phyloP scores from a whole-genome alignment of 441 rosid species.

The Biscutella auriculata region DNA sequence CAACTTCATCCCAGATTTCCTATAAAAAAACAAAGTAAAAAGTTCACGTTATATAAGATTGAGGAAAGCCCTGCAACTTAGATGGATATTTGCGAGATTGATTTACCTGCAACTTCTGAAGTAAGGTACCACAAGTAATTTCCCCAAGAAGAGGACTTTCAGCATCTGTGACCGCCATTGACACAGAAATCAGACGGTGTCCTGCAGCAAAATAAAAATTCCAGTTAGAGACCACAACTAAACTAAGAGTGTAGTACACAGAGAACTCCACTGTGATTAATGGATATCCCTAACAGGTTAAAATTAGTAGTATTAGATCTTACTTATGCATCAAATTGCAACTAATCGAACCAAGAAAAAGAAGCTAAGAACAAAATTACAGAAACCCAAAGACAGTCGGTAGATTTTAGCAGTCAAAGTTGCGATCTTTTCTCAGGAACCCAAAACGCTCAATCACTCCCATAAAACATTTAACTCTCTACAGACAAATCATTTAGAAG shows the following conservation, averaged over 20 bases:
- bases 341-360: neutral
- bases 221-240: neutral
- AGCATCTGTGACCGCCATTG: slow-evolving; percentile 61
- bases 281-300: neutral
- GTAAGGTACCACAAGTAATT: slow-evolving; percentile 74
- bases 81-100: neutral
- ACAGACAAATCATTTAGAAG: neutral
- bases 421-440: neutral
- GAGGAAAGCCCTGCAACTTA: neutral
- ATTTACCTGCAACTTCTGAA: slow-evolving; percentile 82
- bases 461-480: neutral
- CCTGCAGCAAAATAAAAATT: neutral
- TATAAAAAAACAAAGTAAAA: slow-evolving; percentile 15
- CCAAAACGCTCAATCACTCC: neutral
- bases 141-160: slow-evolving; percentile 81
- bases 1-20: slow-evolving; percentile 99
- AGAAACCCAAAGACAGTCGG: neutral
- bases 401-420: neutral
- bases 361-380: neutral
- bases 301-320: neutral
- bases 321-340: neutral
- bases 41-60: neutral
- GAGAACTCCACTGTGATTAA: neutral
- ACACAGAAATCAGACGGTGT: neutral
- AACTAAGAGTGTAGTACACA: neutral